Evolutionary conservation across 331 rosid species (phyloP), one percentile per base, ranked within the genome.

Genomic region (Rhamnella rubrinervis): DNA sequence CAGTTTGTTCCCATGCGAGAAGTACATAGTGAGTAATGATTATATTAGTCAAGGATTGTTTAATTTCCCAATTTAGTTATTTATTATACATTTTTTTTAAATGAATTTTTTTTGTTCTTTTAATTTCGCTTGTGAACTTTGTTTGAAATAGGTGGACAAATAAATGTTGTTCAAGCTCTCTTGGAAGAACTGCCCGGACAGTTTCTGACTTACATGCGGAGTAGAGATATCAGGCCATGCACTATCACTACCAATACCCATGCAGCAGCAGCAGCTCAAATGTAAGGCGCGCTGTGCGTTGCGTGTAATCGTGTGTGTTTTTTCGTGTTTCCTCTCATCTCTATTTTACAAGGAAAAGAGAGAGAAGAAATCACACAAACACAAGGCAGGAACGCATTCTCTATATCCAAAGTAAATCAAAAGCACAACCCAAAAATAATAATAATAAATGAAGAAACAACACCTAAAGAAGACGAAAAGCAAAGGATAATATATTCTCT

Each of bases 1-100:
- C 98, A 93, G 73, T 93, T 93, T 81, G 96, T 93, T 55, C 86
- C 96, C 0, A 86, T 90, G 90, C 81, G 87, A 68, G 86, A 88
- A 61, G 92, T 90, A 57, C 88, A 86, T 4, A 74, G 98, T 90
- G 59, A 80, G 98, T 75, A 49, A 4, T 31, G 35, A 4, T 26
- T 26, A 26, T 26, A 26, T 26, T 35, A 10, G 41, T 55, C 14
- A 39, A 16, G 15, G 26, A 18, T 7, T 40, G 47, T 13, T 40
- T 40, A 40, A 40, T 40, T 40, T 40, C 47, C 13, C 47, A 40
- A 40, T 40, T 11, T 31, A 31, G 5, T 31, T 40, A 12, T 52
- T 8, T 3, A 8, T 12, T 6, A 19, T 21, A 64, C 12, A 19
- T 15, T 6, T 38, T 15, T 40, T 28, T 44, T 60, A 9, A 9